Evolutionary conservation across 164 flowering plant genomes (phyloP), one percentile per base, ranked within the genome.

Genomic region (Vitis cinerea): DNA sequence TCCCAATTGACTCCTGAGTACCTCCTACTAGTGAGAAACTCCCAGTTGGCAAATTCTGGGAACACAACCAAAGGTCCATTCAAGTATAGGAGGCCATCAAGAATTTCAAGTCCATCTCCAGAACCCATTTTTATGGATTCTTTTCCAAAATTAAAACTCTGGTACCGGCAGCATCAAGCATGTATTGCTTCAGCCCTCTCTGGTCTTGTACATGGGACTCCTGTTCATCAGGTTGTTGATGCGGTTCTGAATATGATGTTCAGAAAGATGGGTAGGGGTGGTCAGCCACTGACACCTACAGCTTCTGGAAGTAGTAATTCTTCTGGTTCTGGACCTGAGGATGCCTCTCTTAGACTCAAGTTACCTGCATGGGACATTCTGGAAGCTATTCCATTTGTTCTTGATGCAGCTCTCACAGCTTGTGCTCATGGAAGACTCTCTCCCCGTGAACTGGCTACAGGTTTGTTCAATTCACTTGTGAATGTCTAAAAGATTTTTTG

Each of bases 311-410:
- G 90, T 70, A 90, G 90, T 75, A 86, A 78, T 75, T 90, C 94
- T 1, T 84, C 94, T 4, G 88, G 85, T 65, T 83, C 87, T 60
- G 86, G 80, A 66, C 80, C 77, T 70, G 98, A 89, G 47, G 98
- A 91, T 63, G 67, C 77, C 44, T 77, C 76, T 57, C 17, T 72
- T 16, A 83, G 87, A 73, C 97, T 91, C 30, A 86, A 85, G 58
- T 73, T 95, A 60, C 93, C 97, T 64, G 97, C 99, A 56, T 95
- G 99, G 98, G 97, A 93, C 80, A 88, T 95, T 67, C 83, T 95
- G 52, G 97, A 95, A 86, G 99, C 97, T 75, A 87, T 87, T 73
- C 99, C 99, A 17, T 91, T 84, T 78, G 98, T 86, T 27, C 97
- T 90, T 64, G 98, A 95, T 86, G 97, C 99, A 63, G 97, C 97